A percentile compares a stretch with the other conserved stretches of the same genome.
phyloP scores from a whole-genome alignment of 768 basidiomycete species.

The Serendipita vermifera region DNA sequence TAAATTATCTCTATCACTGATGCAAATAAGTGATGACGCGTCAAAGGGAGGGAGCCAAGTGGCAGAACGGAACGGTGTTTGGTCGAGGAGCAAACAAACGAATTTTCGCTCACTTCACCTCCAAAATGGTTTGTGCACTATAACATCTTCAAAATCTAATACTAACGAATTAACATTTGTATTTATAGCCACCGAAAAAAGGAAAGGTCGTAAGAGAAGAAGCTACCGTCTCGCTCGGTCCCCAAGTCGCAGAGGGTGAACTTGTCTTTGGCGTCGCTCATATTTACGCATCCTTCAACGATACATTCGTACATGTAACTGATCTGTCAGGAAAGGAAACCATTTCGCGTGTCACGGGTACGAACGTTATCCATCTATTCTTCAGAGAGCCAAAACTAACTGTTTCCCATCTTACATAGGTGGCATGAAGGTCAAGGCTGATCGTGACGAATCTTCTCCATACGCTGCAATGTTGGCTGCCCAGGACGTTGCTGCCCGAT shows the following conservation, averaged over 20 bases:
- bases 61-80: no score
- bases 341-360: slow-evolving; percentile 94
- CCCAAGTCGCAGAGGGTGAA: slow-evolving; percentile 92
- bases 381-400: not conserved
- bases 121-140: no score
- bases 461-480: slow-evolving; percentile 98
- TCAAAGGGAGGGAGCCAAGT: no score
- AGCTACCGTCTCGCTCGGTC: slow-evolving; percentile 80
- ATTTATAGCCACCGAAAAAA: slow-evolving; percentile 69
- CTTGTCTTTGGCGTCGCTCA: slow-evolving; percentile 96
- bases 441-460: slow-evolving; percentile 97
- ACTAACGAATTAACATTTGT: no score
- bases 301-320: slow-evolving; percentile 98
- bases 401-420: slow-evolving; percentile 30
- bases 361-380: slow-evolving; percentile 19
- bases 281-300: slow-evolving; percentile 99
- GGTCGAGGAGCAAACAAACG: no score
- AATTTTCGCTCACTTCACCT: no score
- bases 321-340: slow-evolving; percentile 99
- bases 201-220: slow-evolving; percentile 66
- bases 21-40: no score
- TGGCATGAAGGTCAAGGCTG: slow-evolving; percentile 99
- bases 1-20: no score
- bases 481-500: slow-evolving; percentile 89
- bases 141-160: no score